Percentiles rank a stretch among this genome's conserved stretches.
These are phyloP conservation scores for Aspergillus sparsus DNA, from an alignment of 495 filamentous ascomycete genomes.

Conservation along the genomic window DNA sequence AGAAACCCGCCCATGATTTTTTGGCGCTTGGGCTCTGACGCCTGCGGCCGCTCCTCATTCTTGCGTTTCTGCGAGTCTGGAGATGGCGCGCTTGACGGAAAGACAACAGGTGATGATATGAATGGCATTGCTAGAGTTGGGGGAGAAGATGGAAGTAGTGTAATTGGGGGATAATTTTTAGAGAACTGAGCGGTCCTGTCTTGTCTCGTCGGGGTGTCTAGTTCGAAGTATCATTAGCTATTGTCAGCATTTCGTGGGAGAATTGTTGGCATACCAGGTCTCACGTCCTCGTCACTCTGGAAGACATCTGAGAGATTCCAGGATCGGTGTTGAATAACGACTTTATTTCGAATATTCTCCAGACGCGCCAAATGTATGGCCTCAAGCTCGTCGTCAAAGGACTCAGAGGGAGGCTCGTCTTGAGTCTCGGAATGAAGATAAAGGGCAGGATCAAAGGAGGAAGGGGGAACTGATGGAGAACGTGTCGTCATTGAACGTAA, in stretches of 20 bases:
- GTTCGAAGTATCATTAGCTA: slow-evolving; percentile 18
- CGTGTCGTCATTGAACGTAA: slow-evolving; percentile 35
- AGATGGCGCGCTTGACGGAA: slow-evolving; percentile 57
- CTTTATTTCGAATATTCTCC: slow-evolving; percentile 55
- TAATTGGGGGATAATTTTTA: slow-evolving; percentile 19
- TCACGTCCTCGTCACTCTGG: slow-evolving; percentile 61
- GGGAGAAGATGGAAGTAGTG: slow-evolving; percentile 36
- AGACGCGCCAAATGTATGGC: slow-evolving; percentile 52
- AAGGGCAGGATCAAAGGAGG: slow-evolving; percentile 57
- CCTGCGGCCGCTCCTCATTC: slow-evolving; percentile 42
- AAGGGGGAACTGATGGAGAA: slow-evolving; percentile 41
- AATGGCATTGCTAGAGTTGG: slow-evolving; percentile 56
- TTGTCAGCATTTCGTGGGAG: background rate
- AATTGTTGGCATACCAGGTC: slow-evolving; percentile 40
- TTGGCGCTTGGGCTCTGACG: slow-evolving; percentile 41
- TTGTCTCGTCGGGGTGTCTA: slow-evolving; percentile 46
- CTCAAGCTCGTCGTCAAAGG: slow-evolving; percentile 63
- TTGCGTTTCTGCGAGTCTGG: slow-evolving; percentile 50
- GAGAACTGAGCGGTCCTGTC: slow-evolving; percentile 30
- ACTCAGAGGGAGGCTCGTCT: slow-evolving; percentile 35
- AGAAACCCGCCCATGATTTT: slow-evolving; percentile 28
- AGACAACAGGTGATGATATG: slow-evolving; percentile 62
- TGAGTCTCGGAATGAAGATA: slow-evolving; percentile 51
- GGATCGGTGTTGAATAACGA: slow-evolving; percentile 65
- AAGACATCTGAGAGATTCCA: slow-evolving; percentile 62